A percentile compares a stretch with the other conserved stretches of the same genome.
phyloP scores from a whole-genome alignment of 73 alveolate genomes.

The Tetrahymena thermophila region DNA sequence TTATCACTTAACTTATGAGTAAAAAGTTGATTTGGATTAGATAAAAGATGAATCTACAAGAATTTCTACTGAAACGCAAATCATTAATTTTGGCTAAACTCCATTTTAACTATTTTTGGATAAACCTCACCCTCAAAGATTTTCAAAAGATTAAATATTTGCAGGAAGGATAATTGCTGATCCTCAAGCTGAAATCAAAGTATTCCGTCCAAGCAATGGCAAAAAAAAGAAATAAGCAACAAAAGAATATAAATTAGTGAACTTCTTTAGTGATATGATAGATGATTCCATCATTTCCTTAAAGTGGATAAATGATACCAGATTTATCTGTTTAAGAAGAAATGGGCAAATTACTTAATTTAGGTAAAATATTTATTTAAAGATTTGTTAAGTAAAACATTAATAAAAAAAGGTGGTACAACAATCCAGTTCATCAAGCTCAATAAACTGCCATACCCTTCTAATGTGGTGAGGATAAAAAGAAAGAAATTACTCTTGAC shows the following conservation, averaged over 20 bases:
- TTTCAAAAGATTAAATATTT: constrained; percentile 54
- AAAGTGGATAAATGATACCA: constrained; percentile 38
- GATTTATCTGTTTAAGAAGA: constrained; percentile 26
- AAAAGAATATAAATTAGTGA: constrained; percentile 67
- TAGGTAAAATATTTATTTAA: constrained; percentile 28
- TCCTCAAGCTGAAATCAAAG: constrained; percentile 56
- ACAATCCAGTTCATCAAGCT: constrained; percentile 10
- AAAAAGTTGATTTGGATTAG: constrained; percentile 70
- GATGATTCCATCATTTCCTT: constrained; percentile 79
- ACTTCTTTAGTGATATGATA: constrained; percentile 71
- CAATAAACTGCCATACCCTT: constrained; percentile 30
- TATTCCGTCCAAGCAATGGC: constrained; percentile 74
- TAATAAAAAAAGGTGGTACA: constrained; percentile 39
- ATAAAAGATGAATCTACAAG: constrained; percentile 46
- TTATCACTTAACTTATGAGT: constrained; percentile 79
- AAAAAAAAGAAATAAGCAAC: constrained; percentile 79
- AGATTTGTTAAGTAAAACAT: not conserved
- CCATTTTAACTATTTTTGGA: constrained; percentile 20
- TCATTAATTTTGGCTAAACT: constrained; percentile 29
- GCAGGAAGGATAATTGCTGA: constrained; percentile 74
- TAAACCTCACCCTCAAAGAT: constrained; percentile 29
- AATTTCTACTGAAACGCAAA: constrained; percentile 29
- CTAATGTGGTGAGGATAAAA: constrained; percentile 34
- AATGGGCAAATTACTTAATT: constrained; percentile 41
- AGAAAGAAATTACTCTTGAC: constrained; percentile 21